phyloP scores from a whole-genome alignment of 2,329 filamentous ascomycete genomes.

The Tolypocladium tundrense region DNA sequence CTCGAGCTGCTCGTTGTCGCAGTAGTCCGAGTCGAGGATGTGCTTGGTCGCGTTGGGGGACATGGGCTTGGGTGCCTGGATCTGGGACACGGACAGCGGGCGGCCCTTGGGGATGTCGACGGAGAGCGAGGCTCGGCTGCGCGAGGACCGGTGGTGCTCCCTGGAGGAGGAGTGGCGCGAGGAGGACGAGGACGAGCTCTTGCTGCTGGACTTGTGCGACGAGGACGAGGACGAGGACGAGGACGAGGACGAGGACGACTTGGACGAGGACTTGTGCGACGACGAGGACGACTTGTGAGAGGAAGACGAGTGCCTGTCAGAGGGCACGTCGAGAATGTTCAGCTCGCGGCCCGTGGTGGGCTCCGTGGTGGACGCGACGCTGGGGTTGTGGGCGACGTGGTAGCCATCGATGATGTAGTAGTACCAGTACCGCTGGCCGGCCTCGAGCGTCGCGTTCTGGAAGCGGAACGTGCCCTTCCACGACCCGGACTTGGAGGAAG shows the following conservation, averaged over 20 bases:
- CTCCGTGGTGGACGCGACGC: conserved; percentile 79
- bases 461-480: conserved; percentile 98
- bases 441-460: conserved; percentile 73
- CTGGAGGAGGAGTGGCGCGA: conserved; percentile 35
- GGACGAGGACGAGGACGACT: conserved; percentile 19
- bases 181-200: conserved; percentile 22
- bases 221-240: conserved; percentile 18
- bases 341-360: conserved; percentile 94
- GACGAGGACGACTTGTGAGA: conserved; percentile 19
- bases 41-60: conserved; percentile 79
- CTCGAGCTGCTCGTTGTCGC: conserved; percentile 60
- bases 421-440: conserved; percentile 97
- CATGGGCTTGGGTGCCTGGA: conserved; percentile 82
- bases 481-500: conserved; percentile 72
- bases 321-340: conserved; percentile 92
- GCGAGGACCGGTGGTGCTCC: conserved; percentile 29
- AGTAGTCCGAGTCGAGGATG: conserved; percentile 76
- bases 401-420: conserved; percentile 99
- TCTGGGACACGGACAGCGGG: conserved; percentile 77
- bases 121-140: conserved; percentile 39
- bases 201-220: conserved; percentile 13
- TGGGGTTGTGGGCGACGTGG: conserved; percentile 94
- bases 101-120: conserved; percentile 78
- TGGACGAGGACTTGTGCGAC: conserved; percentile 27
- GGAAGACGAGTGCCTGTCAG: conserved; percentile 24